Percentiles rank a stretch among this genome's conserved stretches.
phyloP scores from a whole-genome alignment of 345 rosid genomes.

The Eucalyptus marginata region DNA sequence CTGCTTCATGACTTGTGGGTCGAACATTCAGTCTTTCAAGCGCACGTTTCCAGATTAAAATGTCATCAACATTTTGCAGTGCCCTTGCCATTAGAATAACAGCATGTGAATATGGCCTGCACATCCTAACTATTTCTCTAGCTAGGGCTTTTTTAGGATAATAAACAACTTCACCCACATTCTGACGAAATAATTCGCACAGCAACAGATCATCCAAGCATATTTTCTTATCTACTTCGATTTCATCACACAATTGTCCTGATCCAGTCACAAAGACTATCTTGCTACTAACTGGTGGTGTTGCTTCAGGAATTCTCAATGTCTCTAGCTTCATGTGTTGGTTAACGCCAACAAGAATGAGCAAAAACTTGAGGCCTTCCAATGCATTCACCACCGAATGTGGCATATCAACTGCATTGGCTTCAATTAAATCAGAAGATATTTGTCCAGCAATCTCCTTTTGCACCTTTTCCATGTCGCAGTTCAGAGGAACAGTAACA shows the following conservation, averaged over 20 bases:
- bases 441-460: neutral
- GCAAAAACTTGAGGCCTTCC: neutral
- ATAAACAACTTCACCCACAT: neutral
- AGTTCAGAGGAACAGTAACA: neutral
- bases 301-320: neutral
- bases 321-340: neutral
- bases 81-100: neutral
- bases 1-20: neutral
- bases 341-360: neutral
- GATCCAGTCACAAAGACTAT: neutral
- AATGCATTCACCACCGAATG: neutral
- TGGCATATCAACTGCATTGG: neutral
- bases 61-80: neutral
- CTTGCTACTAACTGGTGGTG: neutral
- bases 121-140: neutral
- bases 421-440: neutral
- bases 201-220: neutral
- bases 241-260: neutral
- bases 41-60: neutral
- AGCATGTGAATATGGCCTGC: neutral
- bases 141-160: neutral
- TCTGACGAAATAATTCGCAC: neutral
- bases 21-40: neutral
- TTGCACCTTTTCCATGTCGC: neutral
- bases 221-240: neutral